Evolutionary conservation across 2,329 filamentous ascomycete genomes (phyloP), one percentile per base, ranked within the genome.

Genomic region (Xylaria polymorpha): DNA sequence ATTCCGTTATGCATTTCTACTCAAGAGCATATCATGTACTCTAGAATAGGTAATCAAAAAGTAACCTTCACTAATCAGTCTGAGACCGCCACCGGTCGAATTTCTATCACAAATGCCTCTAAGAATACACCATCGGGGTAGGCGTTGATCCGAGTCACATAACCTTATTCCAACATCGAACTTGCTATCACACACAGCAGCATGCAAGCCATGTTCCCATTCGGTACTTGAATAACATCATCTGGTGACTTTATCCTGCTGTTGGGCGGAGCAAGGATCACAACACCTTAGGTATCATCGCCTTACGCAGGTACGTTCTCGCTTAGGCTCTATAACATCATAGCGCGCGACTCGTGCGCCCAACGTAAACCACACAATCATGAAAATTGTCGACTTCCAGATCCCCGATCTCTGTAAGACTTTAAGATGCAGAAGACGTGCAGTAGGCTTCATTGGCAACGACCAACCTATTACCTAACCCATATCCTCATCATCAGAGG

Each of bases 141-240:
- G 12, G 39, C 15, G n/a, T 59, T 59, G 1, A 5, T 22, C 12
- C 43, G 20, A 37, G 41, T 41, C n/a, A 57, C 14, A 18, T 35
- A 35, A 46, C 39, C 29, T 14, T 20, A 25, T 41, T 25, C 29
- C 14, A 41, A 35, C 22, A 41, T 7, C 20, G 8, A 32, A 14
- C 14, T 25, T 41, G 20, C 18, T 12, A 15, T 44, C 15, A 63
- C 25, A 1, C 22, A 7, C 9, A 25, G 7, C 12, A 46, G 3
- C 25, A 46, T 44, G n/a, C 4, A 25, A 37, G 14, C 35, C 22
- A 44, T 35, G 39, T 55, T 62, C 48, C 55, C 22, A 44, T 62
- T 18, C 4, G 25, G 25, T 2, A 41, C 29, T 14, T 7, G 1
- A 22, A 59, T 59, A 37, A 43, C 35, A 35, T 51, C 44, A 43